phyloP scores from a whole-genome alignment of 805 yeast genomes.

The Candida palmyrensis region DNA sequence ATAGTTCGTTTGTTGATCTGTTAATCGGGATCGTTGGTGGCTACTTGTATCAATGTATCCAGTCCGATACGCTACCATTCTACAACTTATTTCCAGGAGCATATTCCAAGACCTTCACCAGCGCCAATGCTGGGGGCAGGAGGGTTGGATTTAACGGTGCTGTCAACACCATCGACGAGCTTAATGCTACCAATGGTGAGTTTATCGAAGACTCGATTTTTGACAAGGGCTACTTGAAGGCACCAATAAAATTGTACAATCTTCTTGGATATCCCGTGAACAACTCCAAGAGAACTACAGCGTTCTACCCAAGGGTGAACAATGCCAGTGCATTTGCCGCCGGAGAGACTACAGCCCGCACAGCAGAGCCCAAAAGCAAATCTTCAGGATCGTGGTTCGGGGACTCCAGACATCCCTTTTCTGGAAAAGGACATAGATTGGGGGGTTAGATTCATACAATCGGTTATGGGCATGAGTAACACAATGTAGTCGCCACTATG shows the following conservation, averaged over 20 bases:
- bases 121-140: conserved; percentile 11
- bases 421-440: conserved; percentile 33
- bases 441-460: conserved; percentile 17
- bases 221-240: conserved; percentile 50
- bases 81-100: conserved; percentile 33
- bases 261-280: conserved; percentile 24
- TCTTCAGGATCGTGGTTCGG: conserved; percentile 11
- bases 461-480: too few species aligned
- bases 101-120: conserved; percentile 12
- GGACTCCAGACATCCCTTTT: conserved; percentile 13
- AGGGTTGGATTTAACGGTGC: conserved; percentile 24
- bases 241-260: conserved; percentile 42
- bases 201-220: conserved; percentile 38
- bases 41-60: conserved; percentile 58
- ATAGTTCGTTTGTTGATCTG: conserved; percentile 33
- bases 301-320: conserved; percentile 11
- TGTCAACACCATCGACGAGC: not conserved
- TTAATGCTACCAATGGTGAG: conserved; percentile 6
- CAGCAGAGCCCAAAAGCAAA: not conserved
- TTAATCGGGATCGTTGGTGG: conserved; percentile 51
- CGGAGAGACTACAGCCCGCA: conserved; percentile 1
- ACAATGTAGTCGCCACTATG: too few species aligned
- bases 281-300: conserved; percentile 22
- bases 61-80: conserved; percentile 46
- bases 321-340: not conserved